Evolutionary conservation across 2,329 filamentous ascomycete genomes (phyloP).

Genomic region (Peltaster fructicola): DNA sequence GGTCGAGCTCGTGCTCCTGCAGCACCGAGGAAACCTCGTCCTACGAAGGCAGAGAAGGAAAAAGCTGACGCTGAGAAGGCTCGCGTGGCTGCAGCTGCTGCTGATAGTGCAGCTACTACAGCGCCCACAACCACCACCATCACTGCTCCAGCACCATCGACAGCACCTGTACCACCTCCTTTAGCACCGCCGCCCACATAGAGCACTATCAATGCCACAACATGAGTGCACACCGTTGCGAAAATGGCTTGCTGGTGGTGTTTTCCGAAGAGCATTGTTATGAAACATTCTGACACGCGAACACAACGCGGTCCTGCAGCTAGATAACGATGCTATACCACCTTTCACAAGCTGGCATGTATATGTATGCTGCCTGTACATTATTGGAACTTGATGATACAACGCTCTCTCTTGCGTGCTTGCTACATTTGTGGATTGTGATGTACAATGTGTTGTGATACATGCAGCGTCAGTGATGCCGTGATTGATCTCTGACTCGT

Average conservation of each 20-base stretch:
- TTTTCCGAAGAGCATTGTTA: too few relatives aligned
- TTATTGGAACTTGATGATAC: too few relatives aligned
- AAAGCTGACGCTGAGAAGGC: slow-evolving; percentile 63
- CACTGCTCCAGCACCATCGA: slow-evolving; percentile 1
- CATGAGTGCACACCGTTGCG: background rate
- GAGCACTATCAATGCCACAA: background rate
- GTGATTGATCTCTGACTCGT: too few relatives aligned
- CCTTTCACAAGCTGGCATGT: too few relatives aligned
- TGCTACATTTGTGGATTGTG: too few relatives aligned
- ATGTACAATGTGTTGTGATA: too few relatives aligned
- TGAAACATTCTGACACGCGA: too few relatives aligned
- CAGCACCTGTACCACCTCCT: background rate
- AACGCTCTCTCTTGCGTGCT: too few relatives aligned
- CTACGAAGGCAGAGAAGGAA: slow-evolving; percentile 71
- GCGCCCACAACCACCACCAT: slow-evolving; percentile 1
- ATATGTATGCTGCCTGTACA: too few relatives aligned
- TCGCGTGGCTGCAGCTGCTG: slow-evolving; percentile 36
- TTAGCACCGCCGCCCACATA: background rate
- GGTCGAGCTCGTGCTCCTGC: slow-evolving; percentile 47
- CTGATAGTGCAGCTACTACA: slow-evolving; percentile 1
- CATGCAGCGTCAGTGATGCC: too few relatives aligned
- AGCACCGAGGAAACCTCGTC: slow-evolving; percentile 62
- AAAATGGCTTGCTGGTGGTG: background rate
- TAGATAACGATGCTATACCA: too few relatives aligned
- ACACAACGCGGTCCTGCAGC: too few relatives aligned